Base-by-base conservation (phyloP, 1,139 yeast genomes). In the Geotrichum siamense region DNA sequence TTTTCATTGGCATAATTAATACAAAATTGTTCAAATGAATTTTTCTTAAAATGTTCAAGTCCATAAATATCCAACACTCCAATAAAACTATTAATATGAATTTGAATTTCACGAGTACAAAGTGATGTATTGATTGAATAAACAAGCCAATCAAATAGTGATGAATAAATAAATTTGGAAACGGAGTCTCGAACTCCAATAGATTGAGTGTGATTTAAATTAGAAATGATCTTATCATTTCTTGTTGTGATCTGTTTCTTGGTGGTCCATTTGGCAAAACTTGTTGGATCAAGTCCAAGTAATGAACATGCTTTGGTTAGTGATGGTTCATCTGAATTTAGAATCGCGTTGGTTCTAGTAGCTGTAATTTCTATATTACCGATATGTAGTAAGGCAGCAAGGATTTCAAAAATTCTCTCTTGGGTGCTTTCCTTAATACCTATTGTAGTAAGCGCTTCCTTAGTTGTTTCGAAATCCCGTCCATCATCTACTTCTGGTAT, bases 11-110 rank as follows among this genome's bases (percentile, higher is more conserved):
- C 97, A 64, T 91, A 91, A 62, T 91, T 91, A 67, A 91, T 91
- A 69, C 98, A 91, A 65, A 91, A 89, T 63, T 91, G 98, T 67
- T 91, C 98, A 58, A 91, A 91, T 5, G 96, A 87, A 64, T 91
- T 91, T 58, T 75, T 79, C 57, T 86, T 89, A 62, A 91, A 91
- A 67, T 89, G 96, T 64, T 91, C 98, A 63, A 91, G 91, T 30
- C 98, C 98, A 61, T 89, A 89, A 56, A 91, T 91, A 78, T 91
- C 99, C 59, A 91, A 73, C 27, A 91, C 98, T 62, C 99, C 99
- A 60, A 91, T 91, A 57, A 91, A 91, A 2, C 87, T 76, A 47
- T 74, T 68, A 44, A 82, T 74, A 39, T 71, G 63, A 8, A 71
- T 70, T 38, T 72, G 71, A 32, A 67, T 66, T 39, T 82, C 78